These are phyloP conservation scores for Geotrichum candidum DNA, from an alignment of 1,139 yeast genomes.

Conservation along the genomic window DNA sequence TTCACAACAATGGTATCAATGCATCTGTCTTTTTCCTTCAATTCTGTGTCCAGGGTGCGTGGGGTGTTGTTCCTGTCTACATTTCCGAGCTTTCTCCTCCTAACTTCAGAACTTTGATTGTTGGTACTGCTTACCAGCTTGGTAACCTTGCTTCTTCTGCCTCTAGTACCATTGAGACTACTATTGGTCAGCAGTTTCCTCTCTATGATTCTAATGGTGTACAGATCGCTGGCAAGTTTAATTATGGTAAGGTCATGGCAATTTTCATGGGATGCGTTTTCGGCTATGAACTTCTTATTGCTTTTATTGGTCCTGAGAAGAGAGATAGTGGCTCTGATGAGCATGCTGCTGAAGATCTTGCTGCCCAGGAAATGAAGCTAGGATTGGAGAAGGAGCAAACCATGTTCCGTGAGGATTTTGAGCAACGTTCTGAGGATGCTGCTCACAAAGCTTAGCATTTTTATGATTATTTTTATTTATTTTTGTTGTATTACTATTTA, in stretches of 20 bases:
- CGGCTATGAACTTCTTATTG: constrained; percentile 51
- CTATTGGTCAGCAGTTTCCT: constrained; percentile 66
- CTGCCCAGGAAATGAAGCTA: no score
- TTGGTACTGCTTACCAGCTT: constrained; percentile 72
- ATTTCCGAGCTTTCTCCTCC: constrained; percentile 72
- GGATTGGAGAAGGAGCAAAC: no score
- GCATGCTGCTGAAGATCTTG: no score
- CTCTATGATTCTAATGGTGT: constrained; percentile 31
- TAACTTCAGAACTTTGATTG: constrained; percentile 63
- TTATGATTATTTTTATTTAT: no score
- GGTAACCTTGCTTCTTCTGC: constrained; percentile 84
- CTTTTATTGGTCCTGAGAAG: constrained; percentile 71
- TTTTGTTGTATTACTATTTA: no score
- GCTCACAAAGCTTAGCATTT: no score
- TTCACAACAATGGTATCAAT: constrained; percentile 50
- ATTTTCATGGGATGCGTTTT: constrained; percentile 80
- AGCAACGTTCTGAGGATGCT: no score
- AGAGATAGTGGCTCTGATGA: constrained; percentile 35
- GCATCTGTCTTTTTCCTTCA: constrained; percentile 79
- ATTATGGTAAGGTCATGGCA: constrained; percentile 69
- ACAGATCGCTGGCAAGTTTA: constrained; percentile 33
- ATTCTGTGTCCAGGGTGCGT: constrained; percentile 78
- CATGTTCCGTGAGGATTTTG: no score
- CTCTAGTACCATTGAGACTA: constrained; percentile 74
- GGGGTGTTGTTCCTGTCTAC: constrained; percentile 82